Base-by-base conservation (phyloP, 2,329 filamentous ascomycete species). In the Cordyceps cicadae region DNA sequence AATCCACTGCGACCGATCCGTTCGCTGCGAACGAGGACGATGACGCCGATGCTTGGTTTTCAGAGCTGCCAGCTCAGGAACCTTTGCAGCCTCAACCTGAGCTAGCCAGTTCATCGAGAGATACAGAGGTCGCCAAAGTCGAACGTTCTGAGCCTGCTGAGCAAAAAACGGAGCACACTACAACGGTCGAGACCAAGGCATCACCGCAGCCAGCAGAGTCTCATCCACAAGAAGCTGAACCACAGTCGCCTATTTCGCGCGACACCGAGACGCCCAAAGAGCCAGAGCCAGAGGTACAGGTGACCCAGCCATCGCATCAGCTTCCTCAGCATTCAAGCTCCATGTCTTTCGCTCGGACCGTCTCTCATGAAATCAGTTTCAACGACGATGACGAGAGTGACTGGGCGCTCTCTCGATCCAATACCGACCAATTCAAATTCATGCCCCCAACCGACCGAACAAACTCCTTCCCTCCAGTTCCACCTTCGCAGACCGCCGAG, bases 271-370 rank as follows among this genome's bases (percentile, higher is more conserved):
- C 15, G 26, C 32, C n/a, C 4, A 39, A 48, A 55, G 43, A 52
- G 29, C 11, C 45, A 14, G 39, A 32, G 14, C 26, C 60, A 34
- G 50, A 59, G 12, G 41, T 14, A 7, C 37, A 45, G 19, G 56
- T 52, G 37, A 45, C 39, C 17, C 37, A 59, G 37, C 14, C 56
- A 12, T 41, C 29, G 11, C 54, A 41, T 17, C 59, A 61, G 15
- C 50, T 52, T 26, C 75, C 77, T 29, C 83, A 84, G 64, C 84
- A 87, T 68, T 70, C 79, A 11, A 87, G 83, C 70, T 84, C 79
- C 53, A 78, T 81, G 69, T 87, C 85, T 0, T 87, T 87, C 71
- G 78, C 84, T 12, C 80, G 85, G 41, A 87, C 85, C 2, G 83
- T 86, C 14, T 81, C 84, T 12, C 80, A 86, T 61, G 83, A 86